phyloP scores from a whole-genome alignment of 805 yeast species.

The Jamesozyma piceae region DNA sequence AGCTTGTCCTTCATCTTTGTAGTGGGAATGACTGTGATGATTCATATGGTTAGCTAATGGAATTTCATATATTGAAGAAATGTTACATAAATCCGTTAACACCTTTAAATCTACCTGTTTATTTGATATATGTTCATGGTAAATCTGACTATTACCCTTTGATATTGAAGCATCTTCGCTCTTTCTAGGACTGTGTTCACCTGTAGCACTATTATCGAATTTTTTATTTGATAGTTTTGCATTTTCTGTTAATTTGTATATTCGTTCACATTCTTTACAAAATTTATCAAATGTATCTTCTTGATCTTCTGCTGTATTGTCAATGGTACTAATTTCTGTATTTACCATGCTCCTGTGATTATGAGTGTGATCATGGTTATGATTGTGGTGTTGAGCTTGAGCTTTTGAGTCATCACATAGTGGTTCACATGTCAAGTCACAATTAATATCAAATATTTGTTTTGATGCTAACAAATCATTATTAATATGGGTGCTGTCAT shows the following conservation, averaged over 20 bases:
- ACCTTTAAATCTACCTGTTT: conserved; percentile 24
- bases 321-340: no score
- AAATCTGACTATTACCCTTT: neutral
- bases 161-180: no score
- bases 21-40: conserved; percentile 15
- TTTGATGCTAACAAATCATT: neutral
- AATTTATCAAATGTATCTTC: conserved; percentile 28
- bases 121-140: conserved; percentile 18
- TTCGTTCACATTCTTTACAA: conserved; percentile 27
- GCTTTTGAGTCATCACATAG: conserved; percentile 3
- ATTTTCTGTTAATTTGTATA: conserved; percentile 1
- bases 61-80: conserved; percentile 28
- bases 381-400: neutral
- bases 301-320: neutral
- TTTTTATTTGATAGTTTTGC: neutral
- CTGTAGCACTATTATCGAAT: conserved; percentile 1
- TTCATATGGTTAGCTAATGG: conserved; percentile 28
- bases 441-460: conserved; percentile 9
- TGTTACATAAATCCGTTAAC: conserved; percentile 26
- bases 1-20: neutral
- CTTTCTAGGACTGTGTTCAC: neutral
- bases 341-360: no score
- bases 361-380: neutral
- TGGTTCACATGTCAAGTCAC: conserved; percentile 24
- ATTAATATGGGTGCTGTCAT: neutral